These are phyloP conservation scores for Ajuga chamaepitys DNA, from an alignment of 257 asterid species.

Conservation along the genomic window DNA sequence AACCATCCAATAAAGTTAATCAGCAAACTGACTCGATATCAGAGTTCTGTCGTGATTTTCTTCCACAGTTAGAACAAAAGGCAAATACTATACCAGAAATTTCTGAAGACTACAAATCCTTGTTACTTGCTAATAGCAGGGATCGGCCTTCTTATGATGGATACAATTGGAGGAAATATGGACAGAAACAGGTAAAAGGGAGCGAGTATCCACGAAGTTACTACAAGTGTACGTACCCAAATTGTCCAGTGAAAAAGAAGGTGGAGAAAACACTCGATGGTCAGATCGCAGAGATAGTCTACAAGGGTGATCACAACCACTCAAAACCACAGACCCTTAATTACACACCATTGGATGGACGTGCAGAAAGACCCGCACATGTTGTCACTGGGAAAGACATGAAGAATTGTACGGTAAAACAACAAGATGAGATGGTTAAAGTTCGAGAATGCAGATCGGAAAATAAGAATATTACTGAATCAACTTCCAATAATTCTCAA, in stretches of 20 bases:
- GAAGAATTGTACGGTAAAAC: slow-evolving; percentile 18
- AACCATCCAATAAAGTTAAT: slow-evolving; percentile 16
- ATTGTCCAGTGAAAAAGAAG: slow-evolving; percentile 75
- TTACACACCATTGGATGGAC: slow-evolving; percentile 26
- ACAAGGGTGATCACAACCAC: slow-evolving; percentile 77
- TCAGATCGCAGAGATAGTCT: slow-evolving; percentile 62
- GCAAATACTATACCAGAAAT: slow-evolving; percentile 14
- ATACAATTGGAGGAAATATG: slow-evolving; percentile 86
- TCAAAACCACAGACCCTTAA: slow-evolving; percentile 39
- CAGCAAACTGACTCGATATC: slow-evolving; percentile 15
- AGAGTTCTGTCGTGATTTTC: slow-evolving; percentile 13
- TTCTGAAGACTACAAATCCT: slow-evolving; percentile 26
- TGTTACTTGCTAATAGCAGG: slow-evolving; percentile 12
- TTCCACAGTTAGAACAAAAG: slow-evolving; percentile 10
- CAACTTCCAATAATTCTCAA: slow-evolving; percentile 28
- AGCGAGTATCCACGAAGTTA: slow-evolving; percentile 83
- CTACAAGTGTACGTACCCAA: slow-evolving; percentile 75
- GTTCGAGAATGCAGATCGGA: slow-evolving; percentile 13
- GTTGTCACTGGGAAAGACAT: slow-evolving; percentile 19
- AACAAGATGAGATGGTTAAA: slow-evolving; percentile 14
- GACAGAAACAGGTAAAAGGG: slow-evolving; percentile 88
- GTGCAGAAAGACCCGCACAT: slow-evolving; percentile 10
- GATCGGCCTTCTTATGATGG: slow-evolving; percentile 61
- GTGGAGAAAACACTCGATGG: slow-evolving; percentile 56
- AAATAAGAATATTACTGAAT: slow-evolving; percentile 21